Base-by-base conservation (phyloP, 2,329 filamentous ascomycete genomes). In the Madurella fahalii region DNA sequence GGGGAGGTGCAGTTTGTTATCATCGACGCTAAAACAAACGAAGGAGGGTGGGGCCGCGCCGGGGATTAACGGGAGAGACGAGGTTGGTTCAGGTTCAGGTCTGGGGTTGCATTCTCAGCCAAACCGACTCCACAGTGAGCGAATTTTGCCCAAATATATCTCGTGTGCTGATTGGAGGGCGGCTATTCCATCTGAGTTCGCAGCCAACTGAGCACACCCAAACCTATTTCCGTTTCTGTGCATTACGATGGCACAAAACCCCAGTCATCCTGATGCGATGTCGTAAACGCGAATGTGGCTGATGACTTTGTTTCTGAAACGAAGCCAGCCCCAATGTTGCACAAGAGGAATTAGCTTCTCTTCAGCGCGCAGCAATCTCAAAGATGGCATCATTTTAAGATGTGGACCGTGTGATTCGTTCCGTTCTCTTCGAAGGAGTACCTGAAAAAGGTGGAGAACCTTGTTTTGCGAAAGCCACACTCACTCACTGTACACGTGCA, bases 121-220 rank as follows among this genome's bases (percentile, higher is more conserved):
- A 3, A 25, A 7, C 4, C 25, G 25, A 25, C 25, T 25, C 25
- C 25, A 25, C 25, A 25, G 7, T 25, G 25, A 25, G 25, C 25
- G 52, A 52, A 49, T 47, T 58, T 54, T 54, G 52, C 51, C 55
- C 56, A 53, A 57, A 54, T 51, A 47, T 54, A 54, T 25, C 34
- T 37, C 12, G 34, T 12, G 13, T 12, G n/a, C 4, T 57, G 54
- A 57, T 53, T 53, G 54, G 54, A 48, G 47, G 42, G 51, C 47
- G 50, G 43, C 47, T 53, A 37, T 37, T 37, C 13, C 34, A 15
- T 37, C 34, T 37, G 34, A 37, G 2, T 15, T 37, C 34, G 9
- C 34, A 37, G 34, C 34, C 13, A 37, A 37, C 25, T 25, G 3
- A 37, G 34, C 13, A 37, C 34, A 11, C 13, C 13, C 31, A 12